Evolutionary conservation across 2,329 filamentous ascomycete species (phyloP), one percentile per base, ranked within the genome.

Genomic region (Colletotrichum sojae): DNA sequence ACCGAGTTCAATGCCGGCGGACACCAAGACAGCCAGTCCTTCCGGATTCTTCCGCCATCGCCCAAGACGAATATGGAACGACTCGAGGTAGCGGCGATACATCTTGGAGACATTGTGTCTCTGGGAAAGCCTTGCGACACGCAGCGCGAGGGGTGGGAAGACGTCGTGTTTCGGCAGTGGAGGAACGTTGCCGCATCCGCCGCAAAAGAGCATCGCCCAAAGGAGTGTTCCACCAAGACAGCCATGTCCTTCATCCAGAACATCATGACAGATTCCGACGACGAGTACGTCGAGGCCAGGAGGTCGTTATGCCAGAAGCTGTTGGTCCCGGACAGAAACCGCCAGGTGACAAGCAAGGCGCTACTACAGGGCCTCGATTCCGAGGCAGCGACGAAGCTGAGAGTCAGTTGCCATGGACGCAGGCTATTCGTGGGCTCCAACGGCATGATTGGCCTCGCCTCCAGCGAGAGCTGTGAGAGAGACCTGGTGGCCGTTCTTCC

Each of bases 1-100:
- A 66, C 56, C 2, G 56, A 60, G n/a, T 66, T 18, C 31, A 40
- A 40, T 2, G 63, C 56, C 18, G 56, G 63, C 3, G 57, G 43
- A 4, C 60, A 51, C 3, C 13, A 12, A 3, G 46, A 48, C 5
- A 31, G 54, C 12, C 56, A 59, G 16, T 18, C 31, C 2, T 66
- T 61, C 39, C 40, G 48, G 2, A 40, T 55, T 6, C 18, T 49
- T 0, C 48, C 36, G 3, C 15, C 52, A 2, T 18, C 46, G 13
- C 18, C 12, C 31, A 59, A 3, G 55, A 22, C 1, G 10, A n/a
- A 4, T n/a, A 36, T 12, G 6, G 16, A 59, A 22, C 22, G 20
- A 20, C 45, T 55, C 5, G 40, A 61, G 40, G n/a, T n/a, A 5
- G 8, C 43, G 8, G 56, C n/a, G 4, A 27, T 66, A 4, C 20